Conservation (phyloP, 2,329 filamentous ascomycete species). For the Albifimbria verrucaria region DNA sequence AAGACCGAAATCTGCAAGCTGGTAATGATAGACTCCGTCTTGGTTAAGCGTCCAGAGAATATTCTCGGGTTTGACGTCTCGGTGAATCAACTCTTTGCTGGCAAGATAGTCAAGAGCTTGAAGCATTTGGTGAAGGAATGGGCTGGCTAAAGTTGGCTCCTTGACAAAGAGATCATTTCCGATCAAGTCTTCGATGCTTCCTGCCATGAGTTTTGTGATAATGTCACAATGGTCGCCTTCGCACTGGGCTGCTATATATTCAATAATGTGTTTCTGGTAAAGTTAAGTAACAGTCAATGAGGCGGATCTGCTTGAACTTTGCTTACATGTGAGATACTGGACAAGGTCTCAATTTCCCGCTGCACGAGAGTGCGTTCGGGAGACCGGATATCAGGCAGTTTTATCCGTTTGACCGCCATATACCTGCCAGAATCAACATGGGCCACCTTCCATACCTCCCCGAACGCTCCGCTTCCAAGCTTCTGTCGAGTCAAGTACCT, state of each 20-base stretch:
- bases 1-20: neutral
- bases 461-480: neutral
- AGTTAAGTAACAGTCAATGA: neutral
- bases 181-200: neutral
- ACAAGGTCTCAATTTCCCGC: neutral
- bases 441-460: neutral
- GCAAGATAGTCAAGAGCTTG: neutral
- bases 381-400: neutral
- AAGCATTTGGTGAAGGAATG: neutral
- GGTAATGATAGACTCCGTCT: neutral
- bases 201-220: neutral
- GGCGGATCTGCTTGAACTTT: neutral
- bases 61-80: neutral
- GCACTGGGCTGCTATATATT: neutral
- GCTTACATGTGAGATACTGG: neutral
- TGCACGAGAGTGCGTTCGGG: neutral
- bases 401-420: neutral
- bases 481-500: neutral
- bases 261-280: neutral
- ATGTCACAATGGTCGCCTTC: neutral
- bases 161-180: neutral
- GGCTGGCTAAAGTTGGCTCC: neutral
- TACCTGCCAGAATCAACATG: conserved; percentile 1
- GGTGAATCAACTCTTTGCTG: neutral
- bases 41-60: neutral